Conservation (phyloP, 257 asterid genomes). For the Penstemon barbatus region DNA sequence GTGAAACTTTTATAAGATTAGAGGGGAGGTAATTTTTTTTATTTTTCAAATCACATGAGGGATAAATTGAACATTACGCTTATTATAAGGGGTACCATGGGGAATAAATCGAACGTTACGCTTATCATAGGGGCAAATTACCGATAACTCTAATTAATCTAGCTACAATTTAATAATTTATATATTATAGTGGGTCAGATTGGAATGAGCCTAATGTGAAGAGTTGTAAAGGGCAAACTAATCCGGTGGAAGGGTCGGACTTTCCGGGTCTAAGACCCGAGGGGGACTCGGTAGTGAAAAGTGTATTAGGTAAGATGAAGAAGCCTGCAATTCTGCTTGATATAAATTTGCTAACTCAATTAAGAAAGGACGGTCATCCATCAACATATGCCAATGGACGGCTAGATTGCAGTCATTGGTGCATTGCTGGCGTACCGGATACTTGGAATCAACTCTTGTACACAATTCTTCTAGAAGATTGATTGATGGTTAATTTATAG, state of each 20-base stretch:
- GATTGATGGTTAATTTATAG: not conserved
- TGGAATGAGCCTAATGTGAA: slow-evolving; percentile 56
- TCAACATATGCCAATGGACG: slow-evolving; percentile 38
- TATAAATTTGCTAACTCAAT: slow-evolving; percentile 54
- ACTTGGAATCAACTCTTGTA: slow-evolving; percentile 78
- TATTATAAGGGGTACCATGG: no score
- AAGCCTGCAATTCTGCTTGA: slow-evolving; percentile 56
- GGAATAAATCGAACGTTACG: no score
- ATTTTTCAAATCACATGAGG: no score
- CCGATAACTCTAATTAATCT: no score
- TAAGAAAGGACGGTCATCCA: slow-evolving; percentile 84
- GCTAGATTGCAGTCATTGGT: slow-evolving; percentile 87
- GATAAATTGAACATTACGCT: no score
- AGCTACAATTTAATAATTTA: no score
- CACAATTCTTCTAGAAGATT: slow-evolving; percentile 37
- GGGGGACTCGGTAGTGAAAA: slow-evolving; percentile 40
- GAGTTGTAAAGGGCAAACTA: slow-evolving; percentile 52
- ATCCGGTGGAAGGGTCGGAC: slow-evolving; percentile 45
- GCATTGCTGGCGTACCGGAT: slow-evolving; percentile 84
- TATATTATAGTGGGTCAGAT: slow-evolving; percentile 45
- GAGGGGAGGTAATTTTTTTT: no score
- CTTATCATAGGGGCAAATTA: no score
- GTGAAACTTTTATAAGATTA: no score
- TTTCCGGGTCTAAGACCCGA: slow-evolving; percentile 45
- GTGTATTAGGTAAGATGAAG: slow-evolving; percentile 47